Evolutionary conservation across 179 eudicot genomes (phyloP).

Genomic region (Corrigiola litoralis): DNA sequence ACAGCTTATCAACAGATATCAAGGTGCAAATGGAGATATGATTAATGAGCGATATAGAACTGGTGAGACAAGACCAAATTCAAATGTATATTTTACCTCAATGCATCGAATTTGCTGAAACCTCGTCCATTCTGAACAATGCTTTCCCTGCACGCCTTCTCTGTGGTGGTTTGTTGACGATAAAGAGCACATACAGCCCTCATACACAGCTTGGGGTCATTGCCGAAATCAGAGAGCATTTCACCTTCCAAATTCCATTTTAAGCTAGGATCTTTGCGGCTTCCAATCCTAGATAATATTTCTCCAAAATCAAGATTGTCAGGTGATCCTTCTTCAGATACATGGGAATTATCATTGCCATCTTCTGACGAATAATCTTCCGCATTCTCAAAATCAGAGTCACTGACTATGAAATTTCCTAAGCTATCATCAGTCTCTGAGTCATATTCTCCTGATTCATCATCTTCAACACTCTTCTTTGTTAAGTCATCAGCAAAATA

Average conservation of each 20-base stretch:
- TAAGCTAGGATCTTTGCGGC: conserved; percentile 32
- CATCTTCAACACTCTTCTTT: conserved; percentile 15
- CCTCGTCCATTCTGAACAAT: conserved; percentile 39
- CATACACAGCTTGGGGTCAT: conserved; percentile 67
- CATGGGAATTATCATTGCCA: conserved; percentile 24
- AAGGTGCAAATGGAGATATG: no score
- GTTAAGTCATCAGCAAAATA: background rate
- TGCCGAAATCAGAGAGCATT: conserved; percentile 81
- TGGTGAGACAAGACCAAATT: background rate
- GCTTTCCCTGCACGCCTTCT: conserved; percentile 30
- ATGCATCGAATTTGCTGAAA: conserved; percentile 64
- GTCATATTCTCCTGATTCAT: conserved; percentile 23
- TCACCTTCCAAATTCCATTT: conserved; percentile 69
- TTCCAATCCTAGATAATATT: conserved; percentile 41
- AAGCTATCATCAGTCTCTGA: conserved; percentile 41
- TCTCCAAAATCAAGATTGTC: conserved; percentile 30
- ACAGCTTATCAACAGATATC: no score
- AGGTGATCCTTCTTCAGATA: conserved; percentile 34
- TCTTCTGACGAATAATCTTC: conserved; percentile 13
- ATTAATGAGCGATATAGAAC: no score
- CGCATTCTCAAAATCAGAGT: conserved; percentile 35
- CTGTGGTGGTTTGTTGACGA: conserved; percentile 56
- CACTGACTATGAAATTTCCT: conserved; percentile 50
- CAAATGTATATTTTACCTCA: conserved; percentile 34
- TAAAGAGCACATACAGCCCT: conserved; percentile 77